phyloP scores from a whole-genome alignment of 371 early-diverging fungal genomes.

The Nematocida ironsii region DNA sequence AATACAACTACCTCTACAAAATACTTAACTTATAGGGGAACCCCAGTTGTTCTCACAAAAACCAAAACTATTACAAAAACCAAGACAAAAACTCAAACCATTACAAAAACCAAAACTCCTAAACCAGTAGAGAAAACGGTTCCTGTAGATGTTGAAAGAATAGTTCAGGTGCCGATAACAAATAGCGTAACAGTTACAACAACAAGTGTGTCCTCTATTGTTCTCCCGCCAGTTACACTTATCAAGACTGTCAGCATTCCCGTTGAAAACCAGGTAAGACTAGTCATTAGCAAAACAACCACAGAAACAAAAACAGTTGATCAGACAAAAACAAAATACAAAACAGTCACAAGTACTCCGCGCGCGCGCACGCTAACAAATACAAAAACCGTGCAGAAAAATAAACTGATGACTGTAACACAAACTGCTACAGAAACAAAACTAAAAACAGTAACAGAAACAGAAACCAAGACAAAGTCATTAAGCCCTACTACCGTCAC shows the following conservation, averaged over 20 bases:
- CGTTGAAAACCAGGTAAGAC: not conserved
- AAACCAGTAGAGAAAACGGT: too few species aligned
- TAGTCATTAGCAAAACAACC: constrained; percentile 2
- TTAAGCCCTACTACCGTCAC: not conserved
- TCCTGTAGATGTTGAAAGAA: too few species aligned
- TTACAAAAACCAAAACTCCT: too few species aligned
- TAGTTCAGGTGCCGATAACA: too few species aligned
- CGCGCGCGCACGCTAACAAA: not conserved
- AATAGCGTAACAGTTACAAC: too few species aligned
- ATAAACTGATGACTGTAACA: too few species aligned
- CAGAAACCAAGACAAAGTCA: not conserved
- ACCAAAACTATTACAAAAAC: too few species aligned
- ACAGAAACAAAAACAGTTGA: not conserved
- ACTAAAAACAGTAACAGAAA: constrained; percentile 1
- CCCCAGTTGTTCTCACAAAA: too few species aligned
- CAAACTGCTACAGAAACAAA: not conserved
- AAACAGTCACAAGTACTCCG: not conserved
- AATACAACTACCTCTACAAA: too few species aligned
- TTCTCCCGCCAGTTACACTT: not conserved
- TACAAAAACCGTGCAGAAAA: constrained; percentile 17
- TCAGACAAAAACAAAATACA: not conserved
- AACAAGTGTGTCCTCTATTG: not conserved
- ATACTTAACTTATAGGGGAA: too few species aligned
- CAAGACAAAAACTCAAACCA: too few species aligned
- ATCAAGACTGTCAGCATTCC: not conserved